A percentile compares a stretch with the other conserved stretches of the same genome.
Evolutionary conservation across 2,329 filamentous ascomycete species (phyloP).

Genomic region (Nemania abortiva): DNA sequence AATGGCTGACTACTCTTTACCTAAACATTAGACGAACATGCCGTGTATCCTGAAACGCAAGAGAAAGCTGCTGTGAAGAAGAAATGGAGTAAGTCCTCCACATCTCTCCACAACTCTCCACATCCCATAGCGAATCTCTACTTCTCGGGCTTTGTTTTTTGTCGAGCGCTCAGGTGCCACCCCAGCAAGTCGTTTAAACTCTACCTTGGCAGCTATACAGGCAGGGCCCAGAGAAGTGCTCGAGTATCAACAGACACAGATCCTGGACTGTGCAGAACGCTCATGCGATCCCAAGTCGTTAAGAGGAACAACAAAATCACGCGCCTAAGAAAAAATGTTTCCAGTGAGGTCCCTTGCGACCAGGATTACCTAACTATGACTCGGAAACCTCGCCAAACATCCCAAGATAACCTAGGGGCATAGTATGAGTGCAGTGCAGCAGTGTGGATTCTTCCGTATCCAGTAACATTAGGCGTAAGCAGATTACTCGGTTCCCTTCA

Average conservation of each 20-base stretch:
- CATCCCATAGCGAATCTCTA: neutral
- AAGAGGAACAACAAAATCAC: conserved; percentile 4
- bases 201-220: conserved; percentile 18
- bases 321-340: neutral
- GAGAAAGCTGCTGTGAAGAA: conserved; percentile 10
- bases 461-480: conserved; percentile 13
- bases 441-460: neutral
- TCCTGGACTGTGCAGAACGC: neutral
- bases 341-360: neutral
- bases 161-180: conserved; percentile 11
- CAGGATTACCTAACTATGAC: conserved; percentile 1
- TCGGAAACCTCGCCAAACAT: conserved; percentile 2
- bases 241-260: conserved; percentile 15
- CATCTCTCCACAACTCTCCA: too few species aligned
- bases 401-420: neutral
- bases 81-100: conserved; percentile 12
- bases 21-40: conserved; percentile 1
- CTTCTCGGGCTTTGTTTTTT: conserved; percentile 24
- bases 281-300: neutral
- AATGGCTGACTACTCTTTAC: conserved; percentile 2
- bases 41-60: conserved; percentile 18
- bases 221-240: conserved; percentile 7
- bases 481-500: neutral
- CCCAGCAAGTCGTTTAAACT: conserved; percentile 8
- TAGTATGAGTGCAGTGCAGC: conserved; percentile 21